Base-by-base conservation (phyloP, 2,329 filamentous ascomycete genomes). In the Xylaria multiplex region DNA sequence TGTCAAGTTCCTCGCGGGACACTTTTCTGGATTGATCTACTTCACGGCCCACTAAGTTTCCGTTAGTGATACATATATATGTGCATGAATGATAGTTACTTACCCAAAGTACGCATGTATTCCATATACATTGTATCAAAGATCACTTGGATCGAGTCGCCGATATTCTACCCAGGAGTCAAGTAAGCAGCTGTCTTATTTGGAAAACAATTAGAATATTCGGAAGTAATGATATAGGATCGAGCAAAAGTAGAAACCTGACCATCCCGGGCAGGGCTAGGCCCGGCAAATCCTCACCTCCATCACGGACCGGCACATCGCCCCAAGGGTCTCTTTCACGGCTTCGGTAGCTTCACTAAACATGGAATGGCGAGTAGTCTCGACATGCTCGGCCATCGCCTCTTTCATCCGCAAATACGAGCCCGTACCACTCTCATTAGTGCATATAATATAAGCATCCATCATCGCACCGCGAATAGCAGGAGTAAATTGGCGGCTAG, bases 401-500 rank as follows among this genome's bases (percentile, higher is more conserved):
- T 54, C 64, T 68, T 86, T 88, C 83, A 89, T 89, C 2, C 85
- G 80, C 42, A 63, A 75, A 71, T 77, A 87, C 11, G 73, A 78
- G 2, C 86, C 86, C 0, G 43, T 3, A 3, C 83, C 80, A n/a
- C 46, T 45, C 71, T 88, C 83, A 0, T 74, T 69, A 4, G 74
- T 67, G 71, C 85, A 88, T 0, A 53, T 57, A 0, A 77, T 62
- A 71, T 89, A 89, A 0, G 79, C 81, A 2, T 74, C 65, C 1
- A 69, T 66, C 82, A 90, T 87, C 37, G 74, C 75, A 1, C 69
- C 49, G 3, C 77, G 72, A 59, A 89, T 81, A 2, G 78, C 77
- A 0, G 85, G 85, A 0, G 79, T 80, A 62, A 89, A 87, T 40
- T 83, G 77, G 3, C 86, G 83, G 70, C 82, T 88, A 16, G 83